A percentile compares a stretch with the other conserved stretches of the same genome.
These are phyloP conservation scores for Rhodofomes roseus DNA, from an alignment of 1,284 basidiomycete genomes.

Conservation along the genomic window DNA sequence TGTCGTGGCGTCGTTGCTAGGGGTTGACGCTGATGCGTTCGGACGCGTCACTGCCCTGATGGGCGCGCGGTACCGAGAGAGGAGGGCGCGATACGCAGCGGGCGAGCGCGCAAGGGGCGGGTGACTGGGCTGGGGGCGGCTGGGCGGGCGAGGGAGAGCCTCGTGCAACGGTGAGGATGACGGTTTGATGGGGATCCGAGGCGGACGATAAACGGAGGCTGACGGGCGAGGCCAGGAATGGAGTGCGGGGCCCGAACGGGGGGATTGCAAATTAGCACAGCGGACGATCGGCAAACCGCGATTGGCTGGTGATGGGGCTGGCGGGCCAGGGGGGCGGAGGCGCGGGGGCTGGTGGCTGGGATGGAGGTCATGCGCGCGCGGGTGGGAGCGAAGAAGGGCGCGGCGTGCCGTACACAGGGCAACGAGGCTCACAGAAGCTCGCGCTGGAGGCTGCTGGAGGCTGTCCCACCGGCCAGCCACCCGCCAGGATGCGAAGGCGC, in stretches of 20 bases:
- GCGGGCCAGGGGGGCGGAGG: not conserved
- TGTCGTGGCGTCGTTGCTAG: conserved; percentile 1
- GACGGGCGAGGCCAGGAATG: conserved; percentile 1
- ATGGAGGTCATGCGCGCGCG: not conserved
- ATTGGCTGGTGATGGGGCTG: not conserved
- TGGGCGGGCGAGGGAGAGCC: conserved; percentile 6
- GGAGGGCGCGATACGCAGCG: not conserved
- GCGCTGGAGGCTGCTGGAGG: not conserved
- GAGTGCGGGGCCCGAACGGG: not conserved
- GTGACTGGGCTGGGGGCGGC: not conserved
- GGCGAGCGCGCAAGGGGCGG: not conserved
- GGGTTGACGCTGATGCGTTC: not conserved
- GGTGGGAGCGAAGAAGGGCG: conserved; percentile 1
- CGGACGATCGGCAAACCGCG: conserved; percentile 1
- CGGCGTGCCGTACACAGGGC: conserved; percentile 3
- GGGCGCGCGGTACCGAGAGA: not conserved
- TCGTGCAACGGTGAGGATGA: conserved; percentile 8
- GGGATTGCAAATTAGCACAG: conserved; percentile 3
- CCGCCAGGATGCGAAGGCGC: not conserved
- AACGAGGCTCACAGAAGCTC: conserved; percentile 2
- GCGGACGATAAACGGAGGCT: not conserved
- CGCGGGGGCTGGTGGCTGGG: not conserved
- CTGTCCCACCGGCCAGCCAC: not conserved
- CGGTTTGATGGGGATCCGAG: conserved; percentile 6
- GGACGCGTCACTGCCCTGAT: not conserved